Evolutionary conservation across 495 filamentous ascomycete species (phyloP).

Genomic region (Neurospora sp.): DNA sequence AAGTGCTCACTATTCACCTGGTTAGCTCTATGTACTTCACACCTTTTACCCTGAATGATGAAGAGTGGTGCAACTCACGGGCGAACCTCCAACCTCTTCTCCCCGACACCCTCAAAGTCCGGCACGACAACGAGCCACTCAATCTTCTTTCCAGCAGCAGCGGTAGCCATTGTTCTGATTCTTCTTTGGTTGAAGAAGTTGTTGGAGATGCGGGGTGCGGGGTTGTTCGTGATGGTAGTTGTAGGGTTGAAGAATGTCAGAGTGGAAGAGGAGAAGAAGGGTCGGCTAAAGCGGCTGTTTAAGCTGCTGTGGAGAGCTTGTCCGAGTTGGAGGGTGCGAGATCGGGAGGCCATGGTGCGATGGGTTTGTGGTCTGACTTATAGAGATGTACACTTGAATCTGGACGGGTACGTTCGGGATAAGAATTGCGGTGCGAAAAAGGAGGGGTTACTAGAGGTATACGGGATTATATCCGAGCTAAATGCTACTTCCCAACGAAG

Average conservation of each 20-base stretch:
- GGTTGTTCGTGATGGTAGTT: neutral
- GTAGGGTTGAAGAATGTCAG: neutral
- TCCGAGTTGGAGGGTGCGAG: neutral
- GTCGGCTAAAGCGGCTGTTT: neutral
- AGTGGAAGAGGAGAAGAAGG: neutral
- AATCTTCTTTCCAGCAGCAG: conserved; percentile 37
- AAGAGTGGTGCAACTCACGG: conserved; percentile 40
- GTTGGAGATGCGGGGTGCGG: neutral
- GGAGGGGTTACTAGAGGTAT: neutral
- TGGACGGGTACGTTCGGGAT: neutral
- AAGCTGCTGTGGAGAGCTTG: neutral
- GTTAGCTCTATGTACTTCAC: neutral
- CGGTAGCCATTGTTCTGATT: conserved; percentile 29
- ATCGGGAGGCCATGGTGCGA: neutral
- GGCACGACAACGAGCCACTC: conserved; percentile 86
- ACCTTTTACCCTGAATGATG: too few species aligned
- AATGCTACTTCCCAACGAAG: neutral
- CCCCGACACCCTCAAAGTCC: conserved; percentile 56
- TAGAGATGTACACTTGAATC: too few species aligned
- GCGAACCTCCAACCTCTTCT: conserved; percentile 62
- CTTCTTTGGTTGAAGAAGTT: neutral
- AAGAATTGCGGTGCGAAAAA: neutral
- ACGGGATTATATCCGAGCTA: neutral
- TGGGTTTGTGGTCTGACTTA: too few species aligned
- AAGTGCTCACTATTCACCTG: conserved; percentile 43